Conservation (phyloP, 1,139 yeast genomes). For the Yamadazyma dendronema region DNA sequence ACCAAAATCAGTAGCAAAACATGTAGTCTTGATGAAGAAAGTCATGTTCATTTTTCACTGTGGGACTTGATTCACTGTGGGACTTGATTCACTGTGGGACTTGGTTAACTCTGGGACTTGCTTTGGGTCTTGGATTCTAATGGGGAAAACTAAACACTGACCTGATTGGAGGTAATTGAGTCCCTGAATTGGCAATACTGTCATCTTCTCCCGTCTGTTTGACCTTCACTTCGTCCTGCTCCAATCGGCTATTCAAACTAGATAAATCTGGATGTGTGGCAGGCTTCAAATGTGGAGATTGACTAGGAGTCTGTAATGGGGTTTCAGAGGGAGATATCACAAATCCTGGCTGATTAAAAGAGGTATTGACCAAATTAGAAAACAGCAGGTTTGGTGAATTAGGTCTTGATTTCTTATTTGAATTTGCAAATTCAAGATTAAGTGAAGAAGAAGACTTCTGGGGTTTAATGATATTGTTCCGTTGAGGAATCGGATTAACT, state of each 20-base stretch:
- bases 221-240: slow-evolving; percentile 11
- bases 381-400: slow-evolving; percentile 32
- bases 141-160: slow-evolving; percentile 27
- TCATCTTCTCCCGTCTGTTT: slow-evolving; percentile 5
- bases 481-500: slow-evolving; percentile 4
- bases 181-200: slow-evolving; percentile 40
- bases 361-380: slow-evolving; percentile 11
- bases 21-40: no score
- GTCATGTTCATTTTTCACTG: no score
- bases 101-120: no score
- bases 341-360: slow-evolving; percentile 14
- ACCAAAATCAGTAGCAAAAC: no score
- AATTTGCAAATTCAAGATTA: slow-evolving; percentile 16
- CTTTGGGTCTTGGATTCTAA: no score
- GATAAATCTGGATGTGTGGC: slow-evolving; percentile 8
- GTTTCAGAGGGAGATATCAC: slow-evolving; percentile 36
- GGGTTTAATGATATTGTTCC: slow-evolving; percentile 17
- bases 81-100: no score
- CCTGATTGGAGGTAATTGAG: slow-evolving; percentile 45
- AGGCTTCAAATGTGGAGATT: slow-evolving; percentile 41
- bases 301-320: slow-evolving; percentile 45
- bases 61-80: no score
- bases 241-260: slow-evolving; percentile 6
- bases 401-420: slow-evolving; percentile 39
- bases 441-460: slow-evolving; percentile 21